These are phyloP conservation scores for Glycine latifolia DNA, from an alignment of 306 rosid genomes.

Conservation along the genomic window DNA sequence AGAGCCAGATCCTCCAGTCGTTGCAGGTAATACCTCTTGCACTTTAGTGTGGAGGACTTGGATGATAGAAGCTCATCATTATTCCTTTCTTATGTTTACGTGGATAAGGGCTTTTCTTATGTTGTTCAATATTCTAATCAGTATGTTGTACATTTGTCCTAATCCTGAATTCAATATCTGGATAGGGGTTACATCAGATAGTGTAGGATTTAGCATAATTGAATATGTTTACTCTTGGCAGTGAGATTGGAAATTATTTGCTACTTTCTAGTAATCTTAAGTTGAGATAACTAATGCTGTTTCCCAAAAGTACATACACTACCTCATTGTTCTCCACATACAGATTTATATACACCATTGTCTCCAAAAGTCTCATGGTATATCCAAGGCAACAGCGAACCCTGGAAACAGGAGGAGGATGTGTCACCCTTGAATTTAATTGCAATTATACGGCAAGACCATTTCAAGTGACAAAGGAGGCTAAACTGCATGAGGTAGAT, in stretches of 20 bases:
- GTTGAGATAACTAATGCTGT: neutral
- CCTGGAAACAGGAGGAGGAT: slow-evolving; percentile 79
- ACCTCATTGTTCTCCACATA: slow-evolving; percentile 35
- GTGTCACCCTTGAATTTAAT: slow-evolving; percentile 55
- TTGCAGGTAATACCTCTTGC: slow-evolving; percentile 63
- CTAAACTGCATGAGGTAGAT: slow-evolving; percentile 32
- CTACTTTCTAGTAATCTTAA: slow-evolving; percentile 20
- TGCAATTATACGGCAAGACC: slow-evolving; percentile 67
- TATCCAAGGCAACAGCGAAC: slow-evolving; percentile 62
- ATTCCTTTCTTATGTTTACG: neutral
- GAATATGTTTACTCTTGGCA: too few relatives aligned
- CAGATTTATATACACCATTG: slow-evolving; percentile 74
- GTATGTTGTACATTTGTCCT: neutral
- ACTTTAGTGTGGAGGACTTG: slow-evolving; percentile 32
- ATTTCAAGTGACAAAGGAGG: slow-evolving; percentile 62
- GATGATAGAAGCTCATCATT: slow-evolving; percentile 33
- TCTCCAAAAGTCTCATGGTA: slow-evolving; percentile 86
- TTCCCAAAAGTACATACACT: neutral
- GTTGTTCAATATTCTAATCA: neutral
- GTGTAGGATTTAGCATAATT: slow-evolving; percentile 15
- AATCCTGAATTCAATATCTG: neutral
- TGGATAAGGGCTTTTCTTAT: neutral
- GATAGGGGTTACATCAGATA: neutral
- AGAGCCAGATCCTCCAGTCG: slow-evolving; percentile 66
- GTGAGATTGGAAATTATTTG: slow-evolving; percentile 22